Evolutionary conservation across 1,284 basidiomycete genomes (phyloP), one percentile per base, ranked within the genome.

Genomic region (Mycosarcoma maydis): DNA sequence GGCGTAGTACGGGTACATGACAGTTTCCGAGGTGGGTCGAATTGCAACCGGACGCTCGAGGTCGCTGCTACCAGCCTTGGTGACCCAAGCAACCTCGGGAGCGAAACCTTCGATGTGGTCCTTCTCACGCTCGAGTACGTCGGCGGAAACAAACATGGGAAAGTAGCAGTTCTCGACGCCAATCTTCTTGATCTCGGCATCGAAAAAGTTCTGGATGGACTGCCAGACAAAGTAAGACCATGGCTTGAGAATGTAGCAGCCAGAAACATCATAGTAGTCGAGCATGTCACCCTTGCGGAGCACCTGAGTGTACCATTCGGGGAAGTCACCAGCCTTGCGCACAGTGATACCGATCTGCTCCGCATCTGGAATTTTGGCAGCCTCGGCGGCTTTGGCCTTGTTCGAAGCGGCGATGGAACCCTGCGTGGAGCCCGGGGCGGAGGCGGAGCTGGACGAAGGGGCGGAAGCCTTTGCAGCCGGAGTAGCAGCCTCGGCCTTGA

Each of bases 21-120:
- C 92, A 27, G 94, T 97, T 83, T 98, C 95, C 0, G 94, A 97
- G 0, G 95, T 98, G 33, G 95, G 95, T 74, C 95, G 91, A 77
- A 99, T 97, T 40, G 95, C 95, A 72, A 99, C 94, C 42, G 92
- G 94, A 82, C 98, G 94, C 80, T 98, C 94, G 26, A 98, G 87
- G 38, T 98, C 95, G 30, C 92, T 92, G 77, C 87, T 88, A 60
- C 95, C 95, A 46, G 95, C 95, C 83, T 88, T 87, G 39, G 96
- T 99, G 51, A 99, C 96, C 96, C 95, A 99, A 23, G 95, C 96
- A 30, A 99, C 96, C 83, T 99, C 95, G 2, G 95, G 94, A 65
- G 95, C 96, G 83, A 99, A 99, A n/a, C 95, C 95, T 82, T 98
- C 96, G 69, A 99, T 94, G 83, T 99, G 95, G 78, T 98, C 90